Percentiles rank a stretch among this genome's conserved stretches.
Conservation (phyloP, 2,329 filamentous ascomycete genomes). For the Phialophora macrospora region DNA sequence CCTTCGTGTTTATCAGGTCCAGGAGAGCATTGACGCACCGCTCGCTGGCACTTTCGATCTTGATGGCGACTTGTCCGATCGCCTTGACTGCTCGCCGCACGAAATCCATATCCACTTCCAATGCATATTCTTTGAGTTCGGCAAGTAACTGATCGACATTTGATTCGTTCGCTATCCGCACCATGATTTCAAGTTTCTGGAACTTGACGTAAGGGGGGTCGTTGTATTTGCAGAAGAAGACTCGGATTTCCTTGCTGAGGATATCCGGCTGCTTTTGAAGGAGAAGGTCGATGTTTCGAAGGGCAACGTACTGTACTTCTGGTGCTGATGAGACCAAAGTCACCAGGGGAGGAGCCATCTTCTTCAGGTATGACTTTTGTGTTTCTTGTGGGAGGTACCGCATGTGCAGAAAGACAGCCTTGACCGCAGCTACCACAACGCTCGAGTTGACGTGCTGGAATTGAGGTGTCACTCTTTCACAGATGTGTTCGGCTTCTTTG, state of each 20-base stretch:
- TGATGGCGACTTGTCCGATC: slow-evolving; percentile 97
- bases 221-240: slow-evolving; percentile 99
- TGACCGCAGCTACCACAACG: slow-evolving; percentile 95
- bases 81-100: slow-evolving; percentile 91
- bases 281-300: slow-evolving; percentile 93
- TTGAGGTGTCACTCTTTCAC: slow-evolving; percentile 91
- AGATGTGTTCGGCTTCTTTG: slow-evolving; percentile 98
- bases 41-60: slow-evolving; percentile 93
- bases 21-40: slow-evolving; percentile 93
- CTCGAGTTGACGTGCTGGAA: slow-evolving; percentile 99
- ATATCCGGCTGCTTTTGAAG: slow-evolving; percentile 96
- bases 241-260: slow-evolving; percentile 92
- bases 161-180: slow-evolving; percentile 94
- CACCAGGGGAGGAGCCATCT: slow-evolving; percentile 96
- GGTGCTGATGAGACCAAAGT: slow-evolving; percentile 93
- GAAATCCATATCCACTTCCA: slow-evolving; percentile 99
- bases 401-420: slow-evolving; percentile 98
- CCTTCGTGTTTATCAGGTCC: slow-evolving; percentile 94
- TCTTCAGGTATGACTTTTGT: slow-evolving; percentile 86
- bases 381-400: slow-evolving; percentile 77
- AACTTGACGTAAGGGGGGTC: slow-evolving; percentile 97
- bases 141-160: slow-evolving; percentile 94
- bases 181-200: slow-evolving; percentile 98
- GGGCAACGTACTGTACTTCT: slow-evolving; percentile 96
- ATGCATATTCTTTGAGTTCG: slow-evolving; percentile 94